Base-by-base conservation (phyloP, 2,329 filamentous ascomycete species). In the Thermothelomyces thermophilus region DNA sequence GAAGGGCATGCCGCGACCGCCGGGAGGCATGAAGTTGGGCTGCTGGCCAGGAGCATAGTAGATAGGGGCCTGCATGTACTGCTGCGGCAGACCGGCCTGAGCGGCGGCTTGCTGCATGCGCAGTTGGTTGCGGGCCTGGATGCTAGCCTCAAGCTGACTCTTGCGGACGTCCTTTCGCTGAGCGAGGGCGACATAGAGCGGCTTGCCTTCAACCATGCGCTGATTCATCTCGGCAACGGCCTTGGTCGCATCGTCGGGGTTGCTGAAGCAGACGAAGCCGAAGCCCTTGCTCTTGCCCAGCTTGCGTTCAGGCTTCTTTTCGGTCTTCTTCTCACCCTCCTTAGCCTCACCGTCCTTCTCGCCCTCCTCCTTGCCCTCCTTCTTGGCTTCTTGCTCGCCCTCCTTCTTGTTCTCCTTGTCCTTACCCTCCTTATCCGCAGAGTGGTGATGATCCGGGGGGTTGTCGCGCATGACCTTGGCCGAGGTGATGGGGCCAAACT, bases 111-210 rank as follows among this genome's bases (percentile, higher is more conserved):
- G 93, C 77, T 97, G 93, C 84, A 97, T 93, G 66, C 93, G 87
- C 67, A 96, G 84, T 72, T 95, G 91, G 79, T 97, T 97, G 72
- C 93, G 90, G 70, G 93, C 91, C 76, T 97, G 93, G 71, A 98
- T 98, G 73, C 89, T 96, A 64, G 91, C 91, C 79, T 98, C 93
- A 62, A 98, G 88, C 79, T 97, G 93, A 76, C 84, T 95, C 83
- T 96, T 95, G 73, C 93, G 90, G 64, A 98, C 91, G 73, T 98
- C 93, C 83, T 98, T 98, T 74, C 93, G 91, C 80, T 98, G 93
- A 58, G 93, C 93, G 59, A 98, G 82, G 63, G 93, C 93, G 64
- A 98, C 93, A 68, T 98, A 98, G 54, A 98, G 80, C 51, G 93
- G 93, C 83, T 98, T 98, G 75, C 81, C 82, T 70, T 90, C 86